A percentile compares a stretch with the other conserved stretches of the same genome.
Conservation (phyloP, 441 rosid genomes). For the Brassica hybrid region DNA sequence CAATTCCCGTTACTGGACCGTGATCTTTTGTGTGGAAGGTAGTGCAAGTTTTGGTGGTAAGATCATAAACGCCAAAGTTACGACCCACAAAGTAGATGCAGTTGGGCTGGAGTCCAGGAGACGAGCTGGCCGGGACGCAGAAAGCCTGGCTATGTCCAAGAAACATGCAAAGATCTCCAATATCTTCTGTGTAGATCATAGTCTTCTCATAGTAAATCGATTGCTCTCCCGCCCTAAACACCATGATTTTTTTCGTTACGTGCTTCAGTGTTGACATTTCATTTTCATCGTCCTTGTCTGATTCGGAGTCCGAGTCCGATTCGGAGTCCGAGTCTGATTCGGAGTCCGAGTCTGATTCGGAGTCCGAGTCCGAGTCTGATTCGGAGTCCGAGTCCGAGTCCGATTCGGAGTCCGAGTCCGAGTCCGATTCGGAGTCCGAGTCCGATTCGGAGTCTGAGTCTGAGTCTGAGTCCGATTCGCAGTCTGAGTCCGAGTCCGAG, state of each 20-base stretch:
- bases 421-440: too few relatives aligned
- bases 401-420: too few relatives aligned
- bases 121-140: conserved; percentile 11
- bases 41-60: conserved; percentile 23
- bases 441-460: too few relatives aligned
- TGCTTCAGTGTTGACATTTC: neutral
- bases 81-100: conserved; percentile 24
- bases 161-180: conserved; percentile 30
- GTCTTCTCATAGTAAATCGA: neutral
- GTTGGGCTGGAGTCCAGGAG: conserved; percentile 19
- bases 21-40: neutral
- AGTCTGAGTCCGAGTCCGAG: too few relatives aligned
- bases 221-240: neutral
- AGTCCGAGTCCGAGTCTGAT: too few relatives aligned
- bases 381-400: too few relatives aligned
- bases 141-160: conserved; percentile 25
- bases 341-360: too few relatives aligned
- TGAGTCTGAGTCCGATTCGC: too few relatives aligned
- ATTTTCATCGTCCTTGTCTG: neutral
- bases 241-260: conserved; percentile 1
- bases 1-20: neutral
- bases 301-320: too few relatives aligned
- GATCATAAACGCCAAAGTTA: conserved; percentile 25
- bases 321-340: too few relatives aligned
- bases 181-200: conserved; percentile 15